Evolutionary conservation across 2,329 filamentous ascomycete species (phyloP).

Genomic region (Fusarium sp.): DNA sequence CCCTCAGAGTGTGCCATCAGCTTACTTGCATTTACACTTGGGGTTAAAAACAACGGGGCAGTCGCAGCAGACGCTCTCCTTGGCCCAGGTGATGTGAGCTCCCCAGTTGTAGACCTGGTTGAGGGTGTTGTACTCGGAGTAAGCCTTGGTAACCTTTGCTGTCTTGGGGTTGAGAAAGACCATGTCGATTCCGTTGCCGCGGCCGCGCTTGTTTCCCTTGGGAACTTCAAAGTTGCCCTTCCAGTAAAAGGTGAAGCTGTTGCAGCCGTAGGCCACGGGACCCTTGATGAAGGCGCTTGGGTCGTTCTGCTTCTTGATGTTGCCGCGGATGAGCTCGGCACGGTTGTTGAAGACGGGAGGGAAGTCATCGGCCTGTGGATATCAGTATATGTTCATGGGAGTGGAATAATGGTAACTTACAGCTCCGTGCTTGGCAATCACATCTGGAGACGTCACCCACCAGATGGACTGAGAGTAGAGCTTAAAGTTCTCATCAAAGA

Average conservation of each 20-base stretch:
- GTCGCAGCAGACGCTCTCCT: conserved; percentile 34
- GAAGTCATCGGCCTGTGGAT: conserved; percentile 28
- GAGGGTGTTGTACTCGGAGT: conserved; percentile 40
- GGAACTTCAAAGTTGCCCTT: conserved; percentile 35
- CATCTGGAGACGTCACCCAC: conserved; percentile 28
- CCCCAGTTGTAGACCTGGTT: conserved; percentile 40
- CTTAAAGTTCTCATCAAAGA: conserved; percentile 28
- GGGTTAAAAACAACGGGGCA: conserved; percentile 34
- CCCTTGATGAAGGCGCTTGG: conserved; percentile 31
- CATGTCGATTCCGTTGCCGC: conserved; percentile 36
- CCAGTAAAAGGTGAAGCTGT: conserved; percentile 39
- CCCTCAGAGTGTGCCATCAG: no score
- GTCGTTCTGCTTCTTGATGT: conserved; percentile 20
- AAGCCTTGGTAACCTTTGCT: conserved; percentile 29
- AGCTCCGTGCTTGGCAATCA: conserved; percentile 28
- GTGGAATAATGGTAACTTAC: neutral
- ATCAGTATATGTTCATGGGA: neutral
- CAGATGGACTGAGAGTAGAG: conserved; percentile 36
- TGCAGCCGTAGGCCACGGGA: conserved; percentile 35
- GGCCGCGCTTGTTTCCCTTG: conserved; percentile 10
- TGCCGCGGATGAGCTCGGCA: conserved; percentile 26
- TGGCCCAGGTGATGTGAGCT: conserved; percentile 34
- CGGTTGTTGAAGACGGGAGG: conserved; percentile 29
- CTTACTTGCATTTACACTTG: conserved; percentile 29
- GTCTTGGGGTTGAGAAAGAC: conserved; percentile 29